phyloP scores from a whole-genome alignment of 495 filamentous ascomycete genomes.

The Monascus purpureus region DNA sequence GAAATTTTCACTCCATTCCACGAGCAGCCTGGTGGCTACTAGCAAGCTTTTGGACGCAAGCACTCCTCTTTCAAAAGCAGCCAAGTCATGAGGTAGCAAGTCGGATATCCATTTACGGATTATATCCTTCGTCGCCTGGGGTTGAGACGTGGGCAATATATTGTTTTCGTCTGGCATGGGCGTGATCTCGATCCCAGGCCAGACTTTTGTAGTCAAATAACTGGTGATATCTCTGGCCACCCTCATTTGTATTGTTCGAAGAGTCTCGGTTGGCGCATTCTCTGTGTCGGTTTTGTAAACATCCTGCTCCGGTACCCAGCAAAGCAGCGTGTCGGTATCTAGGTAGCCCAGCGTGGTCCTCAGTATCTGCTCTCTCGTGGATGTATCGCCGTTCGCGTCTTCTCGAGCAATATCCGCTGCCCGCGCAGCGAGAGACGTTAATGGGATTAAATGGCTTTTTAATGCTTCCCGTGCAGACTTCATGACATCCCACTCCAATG shows the following conservation, averaged over 20 bases:
- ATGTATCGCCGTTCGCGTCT: slow-evolving; percentile 33
- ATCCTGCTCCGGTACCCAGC: slow-evolving; percentile 61
- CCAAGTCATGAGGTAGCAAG: slow-evolving; percentile 62
- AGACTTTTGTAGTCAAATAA: slow-evolving; percentile 58
- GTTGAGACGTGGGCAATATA: slow-evolving; percentile 60
- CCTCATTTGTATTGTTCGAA: slow-evolving; percentile 60
- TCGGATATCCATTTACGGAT: slow-evolving; percentile 67
- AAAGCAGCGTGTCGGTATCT: slow-evolving; percentile 86
- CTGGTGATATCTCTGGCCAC: slow-evolving; percentile 52
- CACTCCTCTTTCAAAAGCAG: slow-evolving; percentile 69
- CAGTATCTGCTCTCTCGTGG: slow-evolving; percentile 43
- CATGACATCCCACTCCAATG: slow-evolving; percentile 84
- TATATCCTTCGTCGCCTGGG: slow-evolving; percentile 54
- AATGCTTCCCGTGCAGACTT: slow-evolving; percentile 63
- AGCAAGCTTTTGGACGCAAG: slow-evolving; percentile 79
- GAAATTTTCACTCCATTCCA: slow-evolving; percentile 78
- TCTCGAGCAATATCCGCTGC: slow-evolving; percentile 64
- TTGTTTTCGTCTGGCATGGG: slow-evolving; percentile 59
- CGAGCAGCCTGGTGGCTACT: slow-evolving; percentile 59
- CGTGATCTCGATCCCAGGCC: slow-evolving; percentile 67
- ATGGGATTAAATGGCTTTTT: slow-evolving; percentile 67
- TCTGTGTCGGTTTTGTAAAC: slow-evolving; percentile 9
- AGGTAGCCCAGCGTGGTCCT: slow-evolving; percentile 67
- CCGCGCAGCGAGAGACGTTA: slow-evolving; percentile 74
- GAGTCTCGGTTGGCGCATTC: slow-evolving; percentile 26